Base-by-base conservation (phyloP, 495 filamentous ascomycete genomes). In the Neurospora sp. region DNA sequence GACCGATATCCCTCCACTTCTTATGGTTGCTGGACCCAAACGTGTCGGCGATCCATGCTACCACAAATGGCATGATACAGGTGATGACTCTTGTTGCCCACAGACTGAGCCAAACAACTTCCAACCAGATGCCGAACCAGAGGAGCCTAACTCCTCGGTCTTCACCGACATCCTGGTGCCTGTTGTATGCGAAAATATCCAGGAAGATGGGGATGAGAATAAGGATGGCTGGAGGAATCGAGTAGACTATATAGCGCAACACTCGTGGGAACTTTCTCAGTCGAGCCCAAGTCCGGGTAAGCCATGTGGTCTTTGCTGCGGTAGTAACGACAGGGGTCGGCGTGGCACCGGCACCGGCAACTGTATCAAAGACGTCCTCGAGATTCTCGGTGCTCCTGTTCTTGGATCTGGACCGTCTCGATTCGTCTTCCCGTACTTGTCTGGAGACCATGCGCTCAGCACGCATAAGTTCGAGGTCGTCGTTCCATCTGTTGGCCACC, bases 61-160 rank as follows among this genome's bases (percentile, higher is more conserved):
- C 86, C 0, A 87, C 79, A 48, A 83, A 87, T 4, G 96, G 95
- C 69, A 98, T 84, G 59, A 88, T 85, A 78, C 94, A 92, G 6
- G 92, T 89, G 11, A 93, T 82, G 70, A 98, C 91, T 82, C 92
- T 79, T 0, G 91, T 91, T 36, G 89, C 91, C 96, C 96, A 98
- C 0, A 98, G 84, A 3, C 93, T 93, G 54, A 97, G 83, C 95
- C 95, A 98, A 59, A 98, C 88, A 34, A 97, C 91, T 80, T 97
- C 92, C 69, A 98, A 85, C 95, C 95, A 98, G 69, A 98, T 92
- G 59, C 92, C 90, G 75, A 98, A 98, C 95, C 95, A 98, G 70
- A 93, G 83, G 72, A 98, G 79, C 74, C 87, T 72, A 3, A 97
- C 93, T 40, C 90, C 94, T 3, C 94, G 95, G 9, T 93, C 90